These are phyloP conservation scores for Eustoma russellianum DNA, from an alignment of 257 asterid species.

Conservation along the genomic window DNA sequence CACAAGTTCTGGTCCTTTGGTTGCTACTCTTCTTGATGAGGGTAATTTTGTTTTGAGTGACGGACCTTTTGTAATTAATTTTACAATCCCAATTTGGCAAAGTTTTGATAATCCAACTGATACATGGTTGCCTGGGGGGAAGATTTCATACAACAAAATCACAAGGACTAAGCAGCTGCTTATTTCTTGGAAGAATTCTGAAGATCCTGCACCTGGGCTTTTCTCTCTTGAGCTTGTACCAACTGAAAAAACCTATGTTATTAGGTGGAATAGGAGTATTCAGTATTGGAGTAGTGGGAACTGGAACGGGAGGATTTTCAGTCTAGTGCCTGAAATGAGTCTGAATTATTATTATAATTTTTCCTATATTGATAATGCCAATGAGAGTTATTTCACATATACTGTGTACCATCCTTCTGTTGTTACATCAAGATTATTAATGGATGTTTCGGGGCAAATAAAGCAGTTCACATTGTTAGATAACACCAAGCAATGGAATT, in stretches of 20 bases:
- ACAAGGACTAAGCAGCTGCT: conserved; percentile 33
- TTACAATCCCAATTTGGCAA: conserved; percentile 36
- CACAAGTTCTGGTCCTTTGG: conserved; percentile 17
- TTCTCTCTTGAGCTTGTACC: conserved; percentile 61
- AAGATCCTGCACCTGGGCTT: conserved; percentile 69
- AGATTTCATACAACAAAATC: conserved; percentile 40
- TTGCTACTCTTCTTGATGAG: conserved; percentile 47
- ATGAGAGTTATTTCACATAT: conserved; percentile 39
- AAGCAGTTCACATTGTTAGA: conserved; percentile 28
- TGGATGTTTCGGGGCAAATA: conserved; percentile 40
- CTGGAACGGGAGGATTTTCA: conserved; percentile 56
- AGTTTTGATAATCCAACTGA: conserved; percentile 48
- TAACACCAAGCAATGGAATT: conserved; percentile 13
- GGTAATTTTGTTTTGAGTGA: conserved; percentile 56
- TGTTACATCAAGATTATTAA: conserved; percentile 21
- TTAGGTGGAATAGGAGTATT: conserved; percentile 35
- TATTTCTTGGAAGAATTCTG: conserved; percentile 65
- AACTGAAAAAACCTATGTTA: conserved; percentile 26
- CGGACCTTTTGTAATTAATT: conserved; percentile 13
- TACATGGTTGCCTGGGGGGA: conserved; percentile 73
- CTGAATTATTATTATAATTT: conserved; percentile 20
- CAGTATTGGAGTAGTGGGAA: conserved; percentile 59
- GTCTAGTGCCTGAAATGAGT: conserved; percentile 41
- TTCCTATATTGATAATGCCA: conserved; percentile 16
- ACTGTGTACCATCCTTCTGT: conserved; percentile 3